Percentiles rank a stretch among this genome's conserved stretches.
Conservation (phyloP, 1,139 yeast genomes). For the Blastobotrys malaysiensis region DNA sequence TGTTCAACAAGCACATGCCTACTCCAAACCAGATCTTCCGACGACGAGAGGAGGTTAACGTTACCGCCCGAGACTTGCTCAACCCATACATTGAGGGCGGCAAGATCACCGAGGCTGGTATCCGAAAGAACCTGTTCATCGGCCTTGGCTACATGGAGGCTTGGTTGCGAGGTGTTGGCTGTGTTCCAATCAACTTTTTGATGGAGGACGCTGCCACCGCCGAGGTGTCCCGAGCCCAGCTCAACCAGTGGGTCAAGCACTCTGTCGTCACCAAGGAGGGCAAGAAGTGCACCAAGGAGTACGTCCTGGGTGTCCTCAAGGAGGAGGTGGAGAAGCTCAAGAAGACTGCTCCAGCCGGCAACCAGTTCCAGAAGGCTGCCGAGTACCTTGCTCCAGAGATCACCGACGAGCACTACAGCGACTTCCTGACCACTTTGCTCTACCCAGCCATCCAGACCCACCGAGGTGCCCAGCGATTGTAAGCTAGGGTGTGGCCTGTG, state of each 20-base stretch:
- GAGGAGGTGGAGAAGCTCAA: slow-evolving; percentile 60
- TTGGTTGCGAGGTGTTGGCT: slow-evolving; percentile 74
- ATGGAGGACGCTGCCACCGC: slow-evolving; percentile 92
- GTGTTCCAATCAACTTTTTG: slow-evolving; percentile 76
- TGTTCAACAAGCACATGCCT: slow-evolving; percentile 76
- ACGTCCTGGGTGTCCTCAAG: slow-evolving; percentile 48
- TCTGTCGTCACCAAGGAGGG: slow-evolving; percentile 56
- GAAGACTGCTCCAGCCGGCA: slow-evolving; percentile 47
- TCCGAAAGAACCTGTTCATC: slow-evolving; percentile 63
- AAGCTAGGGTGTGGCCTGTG: slow-evolving; percentile 6
- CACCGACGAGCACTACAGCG: slow-evolving; percentile 58
- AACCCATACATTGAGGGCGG: slow-evolving; percentile 66
- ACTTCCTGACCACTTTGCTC: slow-evolving; percentile 52
- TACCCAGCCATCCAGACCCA: slow-evolving; percentile 28
- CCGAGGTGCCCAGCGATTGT: slow-evolving; percentile 22
- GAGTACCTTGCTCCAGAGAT: slow-evolving; percentile 62
- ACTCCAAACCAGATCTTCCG: slow-evolving; percentile 75
- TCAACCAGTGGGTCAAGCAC: slow-evolving; percentile 82
- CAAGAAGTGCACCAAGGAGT: slow-evolving; percentile 55
- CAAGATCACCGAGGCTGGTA: slow-evolving; percentile 64
- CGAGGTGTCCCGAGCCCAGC: slow-evolving; percentile 75
- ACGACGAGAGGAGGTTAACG: slow-evolving; percentile 43
- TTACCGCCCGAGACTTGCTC: slow-evolving; percentile 64
- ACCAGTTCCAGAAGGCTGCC: slow-evolving; percentile 48
- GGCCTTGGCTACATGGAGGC: slow-evolving; percentile 79